Conservation (phyloP, 1,284 basidiomycete species). For the Sporisorium sorghi region DNA sequence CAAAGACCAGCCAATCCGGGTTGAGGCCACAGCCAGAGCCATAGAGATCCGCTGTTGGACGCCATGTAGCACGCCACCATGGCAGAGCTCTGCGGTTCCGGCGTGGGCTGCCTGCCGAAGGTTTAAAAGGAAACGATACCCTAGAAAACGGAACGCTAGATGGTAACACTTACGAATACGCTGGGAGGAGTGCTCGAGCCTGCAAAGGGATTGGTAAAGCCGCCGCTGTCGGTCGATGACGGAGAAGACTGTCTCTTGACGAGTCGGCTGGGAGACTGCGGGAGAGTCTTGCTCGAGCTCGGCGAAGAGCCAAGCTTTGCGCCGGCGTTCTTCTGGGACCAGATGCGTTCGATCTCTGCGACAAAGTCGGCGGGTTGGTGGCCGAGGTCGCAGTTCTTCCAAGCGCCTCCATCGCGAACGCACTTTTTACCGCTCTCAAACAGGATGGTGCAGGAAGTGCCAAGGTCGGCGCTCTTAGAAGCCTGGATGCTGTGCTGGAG, state of each 20-base stretch:
- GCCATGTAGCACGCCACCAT: not conserved
- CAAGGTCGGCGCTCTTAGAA: conserved; percentile 31
- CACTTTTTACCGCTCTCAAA: conserved; percentile 54
- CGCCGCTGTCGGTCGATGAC: conserved; percentile 12
- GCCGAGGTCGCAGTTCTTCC: conserved; percentile 59
- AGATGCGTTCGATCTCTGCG: conserved; percentile 54
- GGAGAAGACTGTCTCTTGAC: conserved; percentile 37
- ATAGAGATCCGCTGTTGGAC: not conserved
- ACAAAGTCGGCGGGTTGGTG: conserved; percentile 54
- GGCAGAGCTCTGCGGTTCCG: too few species aligned
- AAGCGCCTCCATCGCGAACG: conserved; percentile 51
- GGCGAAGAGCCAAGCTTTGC: not conserved
- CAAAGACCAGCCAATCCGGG: not conserved
- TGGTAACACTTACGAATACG: conserved; percentile 58
- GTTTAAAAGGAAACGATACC: not conserved
- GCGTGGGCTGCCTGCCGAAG: too few species aligned
- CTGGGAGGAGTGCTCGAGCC: conserved; percentile 54
- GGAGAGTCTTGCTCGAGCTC: conserved; percentile 4
- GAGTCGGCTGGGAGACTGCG: conserved; percentile 12
- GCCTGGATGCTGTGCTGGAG: conserved; percentile 43
- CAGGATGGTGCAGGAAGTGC: conserved; percentile 50
- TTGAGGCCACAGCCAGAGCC: not conserved
- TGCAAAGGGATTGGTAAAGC: conserved; percentile 22
- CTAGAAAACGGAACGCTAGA: not conserved
- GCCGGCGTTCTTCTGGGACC: conserved; percentile 30